phyloP scores from a whole-genome alignment of 305 asterid genomes.

The Lippia alba region DNA sequence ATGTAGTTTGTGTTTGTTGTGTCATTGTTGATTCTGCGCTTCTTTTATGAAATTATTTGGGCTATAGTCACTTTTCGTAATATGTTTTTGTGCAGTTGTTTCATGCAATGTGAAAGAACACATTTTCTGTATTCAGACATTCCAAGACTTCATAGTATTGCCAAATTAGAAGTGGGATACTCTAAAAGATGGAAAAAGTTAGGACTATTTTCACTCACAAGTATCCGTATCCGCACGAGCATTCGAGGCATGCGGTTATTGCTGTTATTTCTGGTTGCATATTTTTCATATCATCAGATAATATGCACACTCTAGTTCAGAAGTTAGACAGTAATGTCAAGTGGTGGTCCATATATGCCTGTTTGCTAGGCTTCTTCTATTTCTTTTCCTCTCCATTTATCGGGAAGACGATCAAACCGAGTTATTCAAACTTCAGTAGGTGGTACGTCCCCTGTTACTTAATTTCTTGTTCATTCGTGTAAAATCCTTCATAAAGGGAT shows the following conservation, averaged over 20 bases:
- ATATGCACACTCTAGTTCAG: constrained; percentile 71
- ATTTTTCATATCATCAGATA: constrained; percentile 74
- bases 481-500: neutral
- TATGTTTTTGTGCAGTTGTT: neutral
- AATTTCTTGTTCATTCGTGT: neutral
- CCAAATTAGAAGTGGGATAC: constrained; percentile 33
- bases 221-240: constrained; percentile 75
- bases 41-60: too few relatives aligned
- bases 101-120: neutral
- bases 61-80: too few relatives aligned
- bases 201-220: constrained; percentile 70
- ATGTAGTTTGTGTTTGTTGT: too few relatives aligned
- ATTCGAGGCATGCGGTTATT: constrained; percentile 71
- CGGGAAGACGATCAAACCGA: constrained; percentile 73
- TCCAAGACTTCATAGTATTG: too few relatives aligned
- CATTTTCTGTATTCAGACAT: constrained; percentile 30
- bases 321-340: constrained; percentile 74
- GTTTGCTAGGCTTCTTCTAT: constrained; percentile 76
- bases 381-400: constrained; percentile 76
- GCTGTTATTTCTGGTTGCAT: constrained; percentile 71
- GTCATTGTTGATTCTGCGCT: too few relatives aligned
- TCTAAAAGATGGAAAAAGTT: constrained; percentile 65
- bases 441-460: constrained; percentile 45
- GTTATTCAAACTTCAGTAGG: constrained; percentile 72
- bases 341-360: constrained; percentile 84